Percentiles rank a stretch among this genome's conserved stretches.
phyloP scores from a whole-genome alignment of 345 rosid species.

The Gossypium stocksii region DNA sequence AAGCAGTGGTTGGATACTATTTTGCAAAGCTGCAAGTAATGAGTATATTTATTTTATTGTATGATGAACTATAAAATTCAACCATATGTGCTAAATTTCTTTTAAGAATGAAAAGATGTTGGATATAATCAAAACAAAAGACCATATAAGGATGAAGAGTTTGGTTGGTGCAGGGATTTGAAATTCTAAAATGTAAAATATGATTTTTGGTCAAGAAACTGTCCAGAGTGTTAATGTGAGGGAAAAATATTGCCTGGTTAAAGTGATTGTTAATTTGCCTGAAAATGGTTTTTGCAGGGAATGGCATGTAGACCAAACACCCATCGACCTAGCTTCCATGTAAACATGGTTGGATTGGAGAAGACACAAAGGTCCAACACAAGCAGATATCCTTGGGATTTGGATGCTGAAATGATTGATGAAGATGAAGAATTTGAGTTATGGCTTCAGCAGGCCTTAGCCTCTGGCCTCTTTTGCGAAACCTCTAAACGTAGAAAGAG shows the following conservation, averaged over 20 bases:
- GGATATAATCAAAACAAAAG: no score
- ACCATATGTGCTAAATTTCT: no score
- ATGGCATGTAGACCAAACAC: slow-evolving; percentile 96
- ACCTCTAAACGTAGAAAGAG: slow-evolving; percentile 84
- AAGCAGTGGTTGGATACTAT: no score
- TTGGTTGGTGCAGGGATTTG: no score
- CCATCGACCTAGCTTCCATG: slow-evolving; percentile 92
- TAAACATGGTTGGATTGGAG: slow-evolving; percentile 90
- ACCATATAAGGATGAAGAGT: no score
- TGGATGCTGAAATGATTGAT: slow-evolving; percentile 90
- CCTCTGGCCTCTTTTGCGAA: slow-evolving; percentile 88
- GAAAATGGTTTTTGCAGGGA: slow-evolving; percentile 47
- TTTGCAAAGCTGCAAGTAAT: no score
- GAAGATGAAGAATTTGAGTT: slow-evolving; percentile 84
- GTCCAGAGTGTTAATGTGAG: background rate
- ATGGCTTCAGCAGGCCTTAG: slow-evolving; percentile 89
- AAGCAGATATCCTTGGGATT: slow-evolving; percentile 78
- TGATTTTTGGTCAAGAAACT: background rate
- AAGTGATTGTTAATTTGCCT: background rate
- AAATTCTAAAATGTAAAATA: no score
- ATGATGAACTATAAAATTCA: no score
- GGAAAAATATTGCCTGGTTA: background rate
- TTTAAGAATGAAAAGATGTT: no score
- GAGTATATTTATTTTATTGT: no score
- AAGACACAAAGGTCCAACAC: slow-evolving; percentile 77